Evolutionary conservation across 2,329 filamentous ascomycete species (phyloP).

Genomic region (Pseudogymnoascus sp.): DNA sequence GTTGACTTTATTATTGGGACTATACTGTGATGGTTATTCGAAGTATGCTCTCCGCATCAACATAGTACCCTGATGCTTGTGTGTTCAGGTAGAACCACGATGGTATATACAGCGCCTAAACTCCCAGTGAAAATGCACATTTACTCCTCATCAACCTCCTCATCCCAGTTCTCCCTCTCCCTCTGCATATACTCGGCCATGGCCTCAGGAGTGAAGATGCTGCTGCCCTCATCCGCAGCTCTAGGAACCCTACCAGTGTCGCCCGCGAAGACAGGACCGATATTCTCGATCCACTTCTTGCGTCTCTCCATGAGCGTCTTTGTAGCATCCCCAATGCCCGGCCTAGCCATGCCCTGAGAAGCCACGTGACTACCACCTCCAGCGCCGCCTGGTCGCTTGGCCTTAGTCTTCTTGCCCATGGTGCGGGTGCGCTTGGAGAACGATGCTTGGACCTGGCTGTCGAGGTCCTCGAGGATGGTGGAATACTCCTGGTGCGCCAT

Average conservation of each 20-base stretch:
- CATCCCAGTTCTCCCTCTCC: constrained; percentile 74
- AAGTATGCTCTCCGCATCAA: neutral
- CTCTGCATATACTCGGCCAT: constrained; percentile 71
- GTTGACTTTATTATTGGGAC: neutral
- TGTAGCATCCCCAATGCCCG: constrained; percentile 83
- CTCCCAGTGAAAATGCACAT: constrained; percentile 12
- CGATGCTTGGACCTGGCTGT: constrained; percentile 86
- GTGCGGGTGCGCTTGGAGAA: constrained; percentile 94
- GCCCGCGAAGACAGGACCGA: constrained; percentile 79
- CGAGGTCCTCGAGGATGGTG: constrained; percentile 93
- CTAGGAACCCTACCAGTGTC: constrained; percentile 62
- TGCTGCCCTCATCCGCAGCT: constrained; percentile 51
- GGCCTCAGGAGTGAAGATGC: constrained; percentile 63
- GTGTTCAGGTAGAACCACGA: neutral
- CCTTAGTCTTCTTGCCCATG: constrained; percentile 88
- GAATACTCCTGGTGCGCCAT: constrained; percentile 96
- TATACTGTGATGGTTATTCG: neutral
- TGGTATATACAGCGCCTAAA: constrained; percentile 1
- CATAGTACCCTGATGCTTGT: neutral
- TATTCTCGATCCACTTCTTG: constrained; percentile 80
- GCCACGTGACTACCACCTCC: constrained; percentile 59
- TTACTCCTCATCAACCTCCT: constrained; percentile 36
- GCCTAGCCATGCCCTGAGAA: constrained; percentile 57
- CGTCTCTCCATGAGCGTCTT: constrained; percentile 88
- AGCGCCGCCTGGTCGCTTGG: constrained; percentile 68